Evolutionary conservation across 2,329 filamentous ascomycete genomes (phyloP), one percentile per base, ranked within the genome.

Genomic region (Endocalyx cinctus): DNA sequence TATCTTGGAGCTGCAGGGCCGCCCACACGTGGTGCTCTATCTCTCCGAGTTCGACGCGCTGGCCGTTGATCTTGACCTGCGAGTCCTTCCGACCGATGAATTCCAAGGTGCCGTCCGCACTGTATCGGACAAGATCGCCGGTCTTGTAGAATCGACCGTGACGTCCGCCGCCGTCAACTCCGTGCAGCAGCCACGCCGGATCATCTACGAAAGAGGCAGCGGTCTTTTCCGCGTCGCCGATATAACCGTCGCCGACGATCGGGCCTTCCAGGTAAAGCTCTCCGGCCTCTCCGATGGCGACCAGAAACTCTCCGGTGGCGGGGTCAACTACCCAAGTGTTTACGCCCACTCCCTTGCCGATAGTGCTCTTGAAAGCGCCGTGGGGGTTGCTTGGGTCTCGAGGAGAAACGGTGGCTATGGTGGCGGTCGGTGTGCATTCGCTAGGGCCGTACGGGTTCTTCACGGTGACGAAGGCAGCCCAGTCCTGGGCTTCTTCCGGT

Each of bases 221-320:
- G 1, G 61, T 67, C 31, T 55, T 58, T 11, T 51, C 47, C 1
- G 50, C 49, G 16, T 62, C 55, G 14, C 60, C 54, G 5, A 67
- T 46, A 34, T 69, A 69, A 13, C 57, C 64, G 6, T 54, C 41
- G 3, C 55, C 61, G 4, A 67, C 37, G 4, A 52, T 41, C 11
- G 52, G 57, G 4, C 63, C 63, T 33, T 60, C 54, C 3, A 67
- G 43, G 4, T 59, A 46, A 8, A 68, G 47, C 39, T 65, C 61
- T 10, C 61, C 62, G 11, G 60, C 46, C 13, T 35, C 34, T 3
- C 59, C 60, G 12, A 23, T n/a, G n/a, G 20, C 20, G 8, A n/a
- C 20, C 8, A 23, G 20, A 8, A n/a, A 8, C 8, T 23, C 8
- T 8, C n/a, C 20, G 20, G n/a, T n/a, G n/a, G 8, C 20, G 20